Conservation (phyloP, 1,284 basidiomycete genomes). For the Stereum hirsutum region DNA sequence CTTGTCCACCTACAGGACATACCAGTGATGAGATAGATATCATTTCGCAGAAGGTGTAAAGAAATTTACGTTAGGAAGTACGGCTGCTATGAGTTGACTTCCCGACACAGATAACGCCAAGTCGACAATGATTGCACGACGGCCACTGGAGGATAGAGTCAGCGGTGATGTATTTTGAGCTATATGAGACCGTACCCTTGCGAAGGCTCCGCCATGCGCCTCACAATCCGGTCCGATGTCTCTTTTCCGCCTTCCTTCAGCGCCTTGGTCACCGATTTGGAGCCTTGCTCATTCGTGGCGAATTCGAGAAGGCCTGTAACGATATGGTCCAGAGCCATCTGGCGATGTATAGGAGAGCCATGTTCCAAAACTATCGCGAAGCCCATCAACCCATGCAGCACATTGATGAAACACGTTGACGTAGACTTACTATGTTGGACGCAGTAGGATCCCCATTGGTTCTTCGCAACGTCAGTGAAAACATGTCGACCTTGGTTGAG, state of each 20-base stretch:
- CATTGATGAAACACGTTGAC: background rate
- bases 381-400: too few species aligned
- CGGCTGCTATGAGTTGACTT: constrained; percentile 72
- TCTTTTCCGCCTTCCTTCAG: constrained; percentile 74
- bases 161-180: background rate
- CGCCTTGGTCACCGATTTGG: constrained; percentile 76
- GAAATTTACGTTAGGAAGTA: constrained; percentile 58
- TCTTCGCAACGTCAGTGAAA: constrained; percentile 73
- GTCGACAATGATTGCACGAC: constrained; percentile 75
- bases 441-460: constrained; percentile 80
- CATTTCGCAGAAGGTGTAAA: background rate
- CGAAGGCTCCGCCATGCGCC: constrained; percentile 74
- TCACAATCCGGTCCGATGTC: constrained; percentile 59
- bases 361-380: constrained; percentile 72
- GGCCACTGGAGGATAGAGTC: constrained; percentile 34
- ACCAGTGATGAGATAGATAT: background rate
- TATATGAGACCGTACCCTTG: constrained; percentile 42
- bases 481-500: constrained; percentile 58
- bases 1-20: constrained; percentile 53
- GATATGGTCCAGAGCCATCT: constrained; percentile 65
- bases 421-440: constrained; percentile 59
- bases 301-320: constrained; percentile 65
- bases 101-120: constrained; percentile 74
- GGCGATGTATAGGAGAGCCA: constrained; percentile 61
- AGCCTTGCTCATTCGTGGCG: constrained; percentile 71